Percentiles rank a stretch among this genome's conserved stretches.
Evolutionary conservation across 2,329 filamentous ascomycete genomes (phyloP).

Genomic region (Trichophyton schoenleinii): DNA sequence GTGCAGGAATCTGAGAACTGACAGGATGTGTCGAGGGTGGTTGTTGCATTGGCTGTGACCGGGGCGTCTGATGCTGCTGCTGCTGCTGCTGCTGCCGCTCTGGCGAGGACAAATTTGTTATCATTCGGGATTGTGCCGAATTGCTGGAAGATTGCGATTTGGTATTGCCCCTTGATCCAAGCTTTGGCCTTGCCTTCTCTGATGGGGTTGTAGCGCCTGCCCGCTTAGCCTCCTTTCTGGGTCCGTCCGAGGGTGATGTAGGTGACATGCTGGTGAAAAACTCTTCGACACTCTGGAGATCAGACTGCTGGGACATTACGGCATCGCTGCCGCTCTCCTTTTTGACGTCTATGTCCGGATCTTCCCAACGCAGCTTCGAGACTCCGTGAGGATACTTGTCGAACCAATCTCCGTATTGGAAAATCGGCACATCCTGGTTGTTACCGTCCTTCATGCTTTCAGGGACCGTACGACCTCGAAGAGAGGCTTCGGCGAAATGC

Average conservation of each 20-base stretch:
- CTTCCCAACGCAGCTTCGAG: slow-evolving; percentile 68
- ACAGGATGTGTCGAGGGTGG: slow-evolving; percentile 19
- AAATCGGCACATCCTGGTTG: slow-evolving; percentile 47
- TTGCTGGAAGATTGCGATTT: not conserved
- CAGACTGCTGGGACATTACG: slow-evolving; percentile 74
- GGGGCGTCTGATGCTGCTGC: slow-evolving; percentile 13
- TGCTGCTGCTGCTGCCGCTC: not conserved
- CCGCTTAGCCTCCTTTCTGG: slow-evolving; percentile 40
- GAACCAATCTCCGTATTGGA: slow-evolving; percentile 98
- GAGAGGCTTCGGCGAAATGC: slow-evolving; percentile 67
- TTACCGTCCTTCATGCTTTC: slow-evolving; percentile 20
- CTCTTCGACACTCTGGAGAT: slow-evolving; percentile 87
- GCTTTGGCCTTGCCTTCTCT: not conserved
- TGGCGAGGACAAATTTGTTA: not conserved
- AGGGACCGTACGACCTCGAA: slow-evolving; percentile 47
- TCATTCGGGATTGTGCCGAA: not conserved
- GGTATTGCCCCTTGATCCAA: not conserved
- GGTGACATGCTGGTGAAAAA: slow-evolving; percentile 76
- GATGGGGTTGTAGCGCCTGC: slow-evolving; percentile 12
- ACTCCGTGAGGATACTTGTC: slow-evolving; percentile 88
- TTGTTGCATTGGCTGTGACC: not conserved
- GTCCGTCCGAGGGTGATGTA: slow-evolving; percentile 31
- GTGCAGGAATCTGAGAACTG: slow-evolving; percentile 11
- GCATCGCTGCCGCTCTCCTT: slow-evolving; percentile 76
- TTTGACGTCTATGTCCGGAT: slow-evolving; percentile 53